Percentiles rank a stretch among this genome's conserved stretches.
Conservation (phyloP, 2,329 filamentous ascomycete genomes). For the Penicillium decumbens region DNA sequence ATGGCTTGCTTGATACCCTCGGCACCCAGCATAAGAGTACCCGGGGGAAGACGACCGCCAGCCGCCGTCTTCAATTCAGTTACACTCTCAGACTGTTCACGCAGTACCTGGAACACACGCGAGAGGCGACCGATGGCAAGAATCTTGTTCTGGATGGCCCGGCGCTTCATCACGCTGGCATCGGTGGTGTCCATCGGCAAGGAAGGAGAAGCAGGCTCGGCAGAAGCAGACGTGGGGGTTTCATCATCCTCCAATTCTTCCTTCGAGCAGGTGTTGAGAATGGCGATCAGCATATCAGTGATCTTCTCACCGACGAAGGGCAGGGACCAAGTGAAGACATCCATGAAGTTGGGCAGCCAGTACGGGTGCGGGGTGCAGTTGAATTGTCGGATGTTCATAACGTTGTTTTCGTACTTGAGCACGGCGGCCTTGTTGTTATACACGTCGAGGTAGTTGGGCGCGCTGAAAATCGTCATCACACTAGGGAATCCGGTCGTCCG, state of each 20-base stretch:
- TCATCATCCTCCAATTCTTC: slow-evolving; percentile 93
- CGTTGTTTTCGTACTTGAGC: slow-evolving; percentile 98
- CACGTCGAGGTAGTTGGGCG: slow-evolving; percentile 96
- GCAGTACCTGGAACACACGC: slow-evolving; percentile 94
- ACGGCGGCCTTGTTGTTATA: slow-evolving; percentile 99
- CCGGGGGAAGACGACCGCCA: slow-evolving; percentile 84
- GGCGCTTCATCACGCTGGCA: slow-evolving; percentile 86
- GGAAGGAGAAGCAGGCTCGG: slow-evolving; percentile 70
- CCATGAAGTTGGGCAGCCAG: slow-evolving; percentile 99
- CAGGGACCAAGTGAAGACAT: slow-evolving; percentile 99
- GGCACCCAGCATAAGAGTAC: slow-evolving; percentile 94
- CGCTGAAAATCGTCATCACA: slow-evolving; percentile 99
- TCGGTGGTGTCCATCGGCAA: slow-evolving; percentile 65
- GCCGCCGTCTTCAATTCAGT: slow-evolving; percentile 97
- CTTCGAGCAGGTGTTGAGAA: slow-evolving; percentile 97
- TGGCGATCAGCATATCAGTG: slow-evolving; percentile 98
- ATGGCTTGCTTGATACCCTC: slow-evolving; percentile 99
- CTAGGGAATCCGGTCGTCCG: slow-evolving; percentile 96
- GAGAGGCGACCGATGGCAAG: slow-evolving; percentile 93
- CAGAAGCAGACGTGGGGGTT: slow-evolving; percentile 66
- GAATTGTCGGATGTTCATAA: slow-evolving; percentile 99
- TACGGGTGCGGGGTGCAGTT: slow-evolving; percentile 99
- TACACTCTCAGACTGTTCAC: slow-evolving; percentile 93
- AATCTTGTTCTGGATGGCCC: slow-evolving; percentile 99
- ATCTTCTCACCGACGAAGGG: slow-evolving; percentile 99